These are phyloP conservation scores for Wickerhamomyces kurtzmanii DNA, from an alignment of 805 yeast genomes.

Conservation along the genomic window DNA sequence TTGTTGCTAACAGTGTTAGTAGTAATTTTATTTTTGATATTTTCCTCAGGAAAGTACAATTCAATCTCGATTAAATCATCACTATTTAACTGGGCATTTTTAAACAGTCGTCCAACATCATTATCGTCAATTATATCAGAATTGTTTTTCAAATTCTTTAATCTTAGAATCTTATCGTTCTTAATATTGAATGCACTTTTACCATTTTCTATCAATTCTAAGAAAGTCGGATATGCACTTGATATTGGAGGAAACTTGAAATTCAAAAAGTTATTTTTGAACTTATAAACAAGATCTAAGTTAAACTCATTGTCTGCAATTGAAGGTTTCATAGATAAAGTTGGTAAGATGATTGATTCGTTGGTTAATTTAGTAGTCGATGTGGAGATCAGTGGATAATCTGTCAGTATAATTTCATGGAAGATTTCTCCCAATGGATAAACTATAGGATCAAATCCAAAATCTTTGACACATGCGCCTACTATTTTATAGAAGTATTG, in stretches of 20 bases:
- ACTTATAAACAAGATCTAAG: slow-evolving; percentile 36
- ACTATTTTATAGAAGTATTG: slow-evolving; percentile 45
- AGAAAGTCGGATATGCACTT: slow-evolving; percentile 71
- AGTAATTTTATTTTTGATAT: no score
- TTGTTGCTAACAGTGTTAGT: no score
- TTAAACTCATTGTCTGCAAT: slow-evolving; percentile 23
- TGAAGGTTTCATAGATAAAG: slow-evolving; percentile 19
- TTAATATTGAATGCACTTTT: slow-evolving; percentile 58
- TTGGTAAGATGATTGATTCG: slow-evolving; percentile 13
- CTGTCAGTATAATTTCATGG: slow-evolving; percentile 47
- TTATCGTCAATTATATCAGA: no score
- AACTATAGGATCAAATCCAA: slow-evolving; percentile 67
- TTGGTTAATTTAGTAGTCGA: slow-evolving; percentile 17
- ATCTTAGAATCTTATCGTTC: no score
- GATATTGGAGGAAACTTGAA: slow-evolving; percentile 56
- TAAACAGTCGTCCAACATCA: no score
- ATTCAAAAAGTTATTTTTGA: slow-evolving; percentile 43
- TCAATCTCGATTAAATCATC: no score
- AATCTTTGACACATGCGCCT: slow-evolving; percentile 69
- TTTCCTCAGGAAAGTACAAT: no score
- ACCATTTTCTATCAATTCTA: slow-evolving; percentile 74
- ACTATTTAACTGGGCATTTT: no score
- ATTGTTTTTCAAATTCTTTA: no score
- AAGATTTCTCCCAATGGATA: slow-evolving; percentile 60
- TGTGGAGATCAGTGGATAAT: slow-evolving; percentile 56